A percentile compares a stretch with the other conserved stretches of the same genome.
Conservation (phyloP, 2,329 filamentous ascomycete genomes). For the Botrytis fragariae region DNA sequence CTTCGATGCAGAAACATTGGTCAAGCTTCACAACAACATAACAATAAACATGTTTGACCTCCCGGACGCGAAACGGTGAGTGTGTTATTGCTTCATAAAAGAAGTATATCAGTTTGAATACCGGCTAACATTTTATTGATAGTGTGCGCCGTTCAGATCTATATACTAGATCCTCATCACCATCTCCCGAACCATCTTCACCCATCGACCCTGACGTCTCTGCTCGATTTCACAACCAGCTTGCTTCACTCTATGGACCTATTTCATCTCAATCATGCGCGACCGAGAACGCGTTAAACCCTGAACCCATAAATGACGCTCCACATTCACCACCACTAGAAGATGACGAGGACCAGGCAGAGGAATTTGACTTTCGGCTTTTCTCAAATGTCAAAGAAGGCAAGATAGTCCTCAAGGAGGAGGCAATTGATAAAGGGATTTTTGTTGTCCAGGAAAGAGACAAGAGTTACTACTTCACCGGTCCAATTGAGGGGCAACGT, state of each 20-base stretch:
- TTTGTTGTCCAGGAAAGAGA: conserved; percentile 46
- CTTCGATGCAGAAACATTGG: not conserved
- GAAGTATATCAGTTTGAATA: not conserved
- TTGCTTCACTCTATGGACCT: conserved; percentile 33
- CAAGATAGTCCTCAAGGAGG: conserved; percentile 51
- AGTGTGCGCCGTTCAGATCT: conserved; percentile 57
- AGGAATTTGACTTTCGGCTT: conserved; percentile 55
- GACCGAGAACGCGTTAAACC: not conserved
- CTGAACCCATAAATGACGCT: conserved; percentile 33
- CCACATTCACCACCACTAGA: not conserved
- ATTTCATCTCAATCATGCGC: conserved; percentile 9
- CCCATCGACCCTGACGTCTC: conserved; percentile 31
- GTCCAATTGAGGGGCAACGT: conserved; percentile 40
- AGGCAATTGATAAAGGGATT: conserved; percentile 42
- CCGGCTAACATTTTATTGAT: conserved; percentile 19
- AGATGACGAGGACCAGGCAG: conserved; percentile 33
- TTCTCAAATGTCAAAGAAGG: conserved; percentile 43
- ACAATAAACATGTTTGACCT: conserved; percentile 48
- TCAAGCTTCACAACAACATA: conserved; percentile 4
- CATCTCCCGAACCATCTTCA: conserved; percentile 24
- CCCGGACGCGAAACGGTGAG: conserved; percentile 53
- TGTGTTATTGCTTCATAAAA: not conserved
- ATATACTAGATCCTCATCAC: conserved; percentile 37
- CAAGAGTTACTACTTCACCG: conserved; percentile 50
- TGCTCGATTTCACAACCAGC: conserved; percentile 26